phyloP scores from a whole-genome alignment of 2,329 filamentous ascomycete genomes.

The Cercospora sesami region DNA sequence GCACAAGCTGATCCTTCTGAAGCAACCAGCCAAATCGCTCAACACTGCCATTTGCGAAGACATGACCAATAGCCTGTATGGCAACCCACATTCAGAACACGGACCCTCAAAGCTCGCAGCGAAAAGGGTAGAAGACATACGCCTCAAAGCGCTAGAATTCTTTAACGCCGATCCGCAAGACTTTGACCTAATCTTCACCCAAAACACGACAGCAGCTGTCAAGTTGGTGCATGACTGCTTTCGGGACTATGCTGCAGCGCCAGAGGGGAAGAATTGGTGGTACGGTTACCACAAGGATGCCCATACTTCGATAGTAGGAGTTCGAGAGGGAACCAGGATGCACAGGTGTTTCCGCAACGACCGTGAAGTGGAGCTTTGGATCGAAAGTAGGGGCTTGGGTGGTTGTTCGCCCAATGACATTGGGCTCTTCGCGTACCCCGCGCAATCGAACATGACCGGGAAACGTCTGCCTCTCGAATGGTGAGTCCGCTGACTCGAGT shows the following conservation, averaged over 20 bases:
- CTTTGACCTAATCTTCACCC: slow-evolving; percentile 85
- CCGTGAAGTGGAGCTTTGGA: slow-evolving; percentile 64
- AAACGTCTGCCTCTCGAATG: slow-evolving; percentile 71
- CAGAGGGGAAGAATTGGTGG: slow-evolving; percentile 42
- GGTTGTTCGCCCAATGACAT: slow-evolving; percentile 28
- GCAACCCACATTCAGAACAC: slow-evolving; percentile 87
- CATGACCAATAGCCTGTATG: slow-evolving; percentile 74
- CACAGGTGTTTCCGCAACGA: slow-evolving; percentile 68
- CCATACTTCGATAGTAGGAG: slow-evolving; percentile 82
- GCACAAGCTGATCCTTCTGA: slow-evolving; percentile 14
- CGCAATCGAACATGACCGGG: slow-evolving; percentile 89
- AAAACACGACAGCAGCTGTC: slow-evolving; percentile 85
- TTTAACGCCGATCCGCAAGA: slow-evolving; percentile 77
- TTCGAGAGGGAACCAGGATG: slow-evolving; percentile 65
- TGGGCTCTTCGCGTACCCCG: slow-evolving; percentile 74
- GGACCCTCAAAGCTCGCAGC: slow-evolving; percentile 75
- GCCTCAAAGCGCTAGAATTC: slow-evolving; percentile 70
- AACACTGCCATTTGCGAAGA: slow-evolving; percentile 74
- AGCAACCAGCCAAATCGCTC: slow-evolving; percentile 63
- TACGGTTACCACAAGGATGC: slow-evolving; percentile 72
- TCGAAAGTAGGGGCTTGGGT: slow-evolving; percentile 47
- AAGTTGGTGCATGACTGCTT: slow-evolving; percentile 81
- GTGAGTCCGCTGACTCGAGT: slow-evolving; percentile 45
- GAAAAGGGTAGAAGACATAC: slow-evolving; percentile 71
- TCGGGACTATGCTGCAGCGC: slow-evolving; percentile 50